Base-by-base conservation (phyloP, 495 filamentous ascomycete genomes). In the Neurospora intermedia region DNA sequence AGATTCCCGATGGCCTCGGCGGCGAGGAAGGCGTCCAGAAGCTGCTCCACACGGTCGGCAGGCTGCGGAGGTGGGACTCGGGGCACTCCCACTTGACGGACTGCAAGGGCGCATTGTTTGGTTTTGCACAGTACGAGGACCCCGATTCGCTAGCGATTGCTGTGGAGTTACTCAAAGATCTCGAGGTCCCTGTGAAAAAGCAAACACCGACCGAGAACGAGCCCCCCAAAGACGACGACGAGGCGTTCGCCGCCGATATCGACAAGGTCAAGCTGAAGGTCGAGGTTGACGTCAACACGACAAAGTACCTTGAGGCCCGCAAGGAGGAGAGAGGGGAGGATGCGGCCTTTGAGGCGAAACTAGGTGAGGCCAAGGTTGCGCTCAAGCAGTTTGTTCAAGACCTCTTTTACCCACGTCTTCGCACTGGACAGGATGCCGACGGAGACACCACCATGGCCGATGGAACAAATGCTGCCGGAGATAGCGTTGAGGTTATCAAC, bases 51-150 rank as follows among this genome's bases (percentile, higher is more conserved):
- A 88, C 89, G 73, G 93, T 92, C 4, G 96, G 94, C 31, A 90
- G 86, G 81, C 82, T 98, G 45, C 87, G 91, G 59, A 90, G 92
- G 71, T 99, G 95, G 95, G 93, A 92, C 70, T 78, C 82, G 71
- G 83, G 77, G 0, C 78, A 77, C 20, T 81, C 81, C 7, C 91
- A 89, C 41, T 89, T 96, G 82, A 90, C 92, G 42, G 91, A 96
- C 75, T 89, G 91, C 69, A 97, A 96, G 84, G 89, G 90, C 69
- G 92, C 91, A 79, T 89, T 89, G 71, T 98, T 98, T 84, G 96
- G 96, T 45, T 98, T 99, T 83, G 96, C 94, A 74, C 94, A 98
- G 83, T 99, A 92, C 83, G 95, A 97, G 73, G 94, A 98, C 83
- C 89, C 91, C 42, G 92, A 97, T 80, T 94, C 93, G 76, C 86